Base-by-base conservation (phyloP, 1,284 basidiomycete species). In the Ceratobasidium sp. region DNA sequence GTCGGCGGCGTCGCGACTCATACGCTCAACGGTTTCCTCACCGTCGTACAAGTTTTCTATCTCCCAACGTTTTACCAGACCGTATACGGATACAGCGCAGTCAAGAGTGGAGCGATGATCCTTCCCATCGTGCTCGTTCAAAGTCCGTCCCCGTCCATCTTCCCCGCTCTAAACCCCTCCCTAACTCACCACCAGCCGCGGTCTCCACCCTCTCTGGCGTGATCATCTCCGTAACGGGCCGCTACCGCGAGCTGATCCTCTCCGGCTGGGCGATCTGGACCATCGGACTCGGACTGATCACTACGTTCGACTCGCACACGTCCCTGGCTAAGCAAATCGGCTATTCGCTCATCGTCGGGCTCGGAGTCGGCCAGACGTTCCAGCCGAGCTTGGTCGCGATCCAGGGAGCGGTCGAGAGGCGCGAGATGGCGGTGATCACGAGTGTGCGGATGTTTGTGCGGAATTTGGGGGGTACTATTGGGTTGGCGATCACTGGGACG, bases 11-110 rank as follows among this genome's bases (percentile, higher is more conserved):
- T 85, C 76, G 56, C 81, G 4, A 82, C 83, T 1, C 85, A 85
- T 0, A 82, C 85, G 64, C 75, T 80, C 80, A 26, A 48, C 54
- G 20, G 80, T 7, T 81, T 79, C 78, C 80, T 81, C 57, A 79
- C 83, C 54, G 80, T 78, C 71, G 71, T 70, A 10, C 78, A 79
- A 38, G 79, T 80, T 44, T 81, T 80, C 62, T 82, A 85, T 77
- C 83, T 87, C 4, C 87, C 87, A 1, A 84, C 85, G 59, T 87
- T 85, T 80, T 85, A 86, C 66, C 87, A 88, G 78, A 83, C 88
- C 10, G 86, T 86, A 17, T 82, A 84, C 42, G 86, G 86, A 17
- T 85, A 81, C 57, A 84, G 84, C n/a, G 84, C 87, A 0, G 85
- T 87, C 59, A 84, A 84, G 13, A 86, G 85, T 2, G 87, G 86